phyloP scores from a whole-genome alignment of 2,329 filamentous ascomycete species.

The Penicillium griseofulvum region DNA sequence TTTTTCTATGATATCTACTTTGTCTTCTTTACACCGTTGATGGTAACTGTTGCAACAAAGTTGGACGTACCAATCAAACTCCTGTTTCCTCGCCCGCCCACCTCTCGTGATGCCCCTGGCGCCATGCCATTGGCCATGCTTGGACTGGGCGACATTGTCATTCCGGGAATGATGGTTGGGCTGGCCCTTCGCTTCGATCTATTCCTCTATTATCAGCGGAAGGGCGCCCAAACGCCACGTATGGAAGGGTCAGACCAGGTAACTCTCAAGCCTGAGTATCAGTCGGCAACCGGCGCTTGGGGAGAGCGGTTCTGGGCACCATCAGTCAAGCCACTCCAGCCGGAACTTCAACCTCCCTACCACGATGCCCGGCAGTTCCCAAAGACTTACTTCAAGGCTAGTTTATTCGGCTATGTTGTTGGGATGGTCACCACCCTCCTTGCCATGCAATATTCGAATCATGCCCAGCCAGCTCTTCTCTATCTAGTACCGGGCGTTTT shows the following conservation, averaged over 20 bases:
- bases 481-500: slow-evolving; percentile 90
- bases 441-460: slow-evolving; percentile 73
- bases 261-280: slow-evolving; percentile 37
- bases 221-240: slow-evolving; percentile 49
- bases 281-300: slow-evolving; percentile 69
- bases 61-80: slow-evolving; percentile 93
- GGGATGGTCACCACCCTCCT: slow-evolving; percentile 75
- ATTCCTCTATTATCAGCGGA: slow-evolving; percentile 73
- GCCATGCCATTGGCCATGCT: slow-evolving; percentile 65
- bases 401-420: slow-evolving; percentile 70
- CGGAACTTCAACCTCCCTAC: slow-evolving; percentile 35
- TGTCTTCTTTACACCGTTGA: slow-evolving; percentile 54
- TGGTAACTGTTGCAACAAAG: slow-evolving; percentile 70
- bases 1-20: slow-evolving; percentile 93
- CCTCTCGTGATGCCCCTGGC: slow-evolving; percentile 44
- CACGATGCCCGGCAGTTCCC: slow-evolving; percentile 57
- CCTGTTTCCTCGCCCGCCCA: slow-evolving; percentile 68
- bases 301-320: slow-evolving; percentile 78
- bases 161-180: slow-evolving; percentile 87
- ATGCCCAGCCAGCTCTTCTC: slow-evolving; percentile 84
- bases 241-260: slow-evolving; percentile 19
- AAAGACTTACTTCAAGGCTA: slow-evolving; percentile 82
- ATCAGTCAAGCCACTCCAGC: slow-evolving; percentile 22
- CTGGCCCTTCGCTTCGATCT: slow-evolving; percentile 89
- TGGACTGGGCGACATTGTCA: slow-evolving; percentile 87